A percentile compares a stretch with the other conserved stretches of the same genome.
These are phyloP conservation scores for Sporothrix pallida DNA, from an alignment of 2,329 filamentous ascomycete genomes.

Conservation along the genomic window DNA sequence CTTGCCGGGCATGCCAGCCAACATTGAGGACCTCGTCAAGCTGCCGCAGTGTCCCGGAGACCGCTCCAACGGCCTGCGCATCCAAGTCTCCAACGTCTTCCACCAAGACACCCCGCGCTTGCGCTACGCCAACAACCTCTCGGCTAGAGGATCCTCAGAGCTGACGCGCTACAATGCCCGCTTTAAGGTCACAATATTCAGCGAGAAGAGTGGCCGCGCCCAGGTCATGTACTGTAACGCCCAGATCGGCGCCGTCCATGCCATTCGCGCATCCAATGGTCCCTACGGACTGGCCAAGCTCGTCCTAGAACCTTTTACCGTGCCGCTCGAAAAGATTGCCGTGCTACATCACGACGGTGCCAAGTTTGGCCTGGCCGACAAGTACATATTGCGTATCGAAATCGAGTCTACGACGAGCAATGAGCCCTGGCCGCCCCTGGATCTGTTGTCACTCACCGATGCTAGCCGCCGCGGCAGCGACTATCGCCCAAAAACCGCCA, in stretches of 20 bases:
- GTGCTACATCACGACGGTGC: constrained; percentile 56
- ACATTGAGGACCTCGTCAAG: constrained; percentile 35
- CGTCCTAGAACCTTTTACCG: constrained; percentile 57
- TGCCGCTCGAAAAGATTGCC: constrained; percentile 59
- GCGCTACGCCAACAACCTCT: constrained; percentile 46
- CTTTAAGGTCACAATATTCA: constrained; percentile 53
- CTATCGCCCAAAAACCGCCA: constrained; percentile 31
- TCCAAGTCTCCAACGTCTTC: constrained; percentile 60
- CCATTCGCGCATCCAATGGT: constrained; percentile 56
- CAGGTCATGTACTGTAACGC: constrained; percentile 60
- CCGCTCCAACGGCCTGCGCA: constrained; percentile 49
- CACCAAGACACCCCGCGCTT: constrained; percentile 55
- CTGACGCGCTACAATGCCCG: constrained; percentile 48
- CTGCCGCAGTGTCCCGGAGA: constrained; percentile 39
- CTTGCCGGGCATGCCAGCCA: constrained; percentile 34
- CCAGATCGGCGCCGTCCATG: constrained; percentile 59
- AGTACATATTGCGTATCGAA: constrained; percentile 59
- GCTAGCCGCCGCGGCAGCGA: constrained; percentile 24
- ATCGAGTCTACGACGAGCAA: constrained; percentile 57
- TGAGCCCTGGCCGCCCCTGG: constrained; percentile 59
- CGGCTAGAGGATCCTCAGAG: constrained; percentile 46
- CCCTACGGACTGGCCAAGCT: constrained; percentile 56
- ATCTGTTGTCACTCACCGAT: constrained; percentile 45
- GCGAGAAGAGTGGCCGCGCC: constrained; percentile 46
- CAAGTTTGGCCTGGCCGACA: constrained; percentile 55